Percentiles rank a stretch among this genome's conserved stretches.
Evolutionary conservation across 345 rosid genomes (phyloP).

Genomic region (Brassica cretica): DNA sequence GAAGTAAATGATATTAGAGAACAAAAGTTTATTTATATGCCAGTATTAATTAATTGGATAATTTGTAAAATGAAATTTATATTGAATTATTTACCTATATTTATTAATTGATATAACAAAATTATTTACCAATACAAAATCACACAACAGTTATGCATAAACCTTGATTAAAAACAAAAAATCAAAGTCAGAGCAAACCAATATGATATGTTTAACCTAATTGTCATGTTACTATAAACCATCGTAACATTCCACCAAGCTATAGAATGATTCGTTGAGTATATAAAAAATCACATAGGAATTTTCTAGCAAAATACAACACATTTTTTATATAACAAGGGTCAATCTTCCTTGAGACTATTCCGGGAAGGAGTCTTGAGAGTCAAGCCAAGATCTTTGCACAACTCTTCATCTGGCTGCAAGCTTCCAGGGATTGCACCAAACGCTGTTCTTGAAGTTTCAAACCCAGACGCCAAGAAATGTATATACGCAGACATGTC

Average conservation of each 20-base stretch:
- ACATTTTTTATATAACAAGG: neutral
- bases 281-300: neutral
- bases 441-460: constrained; percentile 68
- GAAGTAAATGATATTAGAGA: too few species aligned
- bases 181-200: neutral
- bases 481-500: constrained; percentile 77
- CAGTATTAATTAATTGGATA: too few species aligned
- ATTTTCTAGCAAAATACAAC: neutral
- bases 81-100: too few species aligned
- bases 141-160: neutral
- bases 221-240: neutral
- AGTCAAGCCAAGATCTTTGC: constrained; percentile 75
- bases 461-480: constrained; percentile 66
- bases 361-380: constrained; percentile 22
- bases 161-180: neutral
- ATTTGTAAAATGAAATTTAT: too few species aligned
- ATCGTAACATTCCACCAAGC: neutral
- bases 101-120: too few species aligned
- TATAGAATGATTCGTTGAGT: neutral
- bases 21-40: too few species aligned
- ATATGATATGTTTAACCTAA: neutral
- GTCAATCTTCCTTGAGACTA: constrained; percentile 27
- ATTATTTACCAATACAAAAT: too few species aligned
- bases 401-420: constrained; percentile 76
- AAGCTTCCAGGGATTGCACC: constrained; percentile 86